Base-by-base conservation (phyloP, 192 early-diverging fungal species). In the Allomyces macrogynus region DNA sequence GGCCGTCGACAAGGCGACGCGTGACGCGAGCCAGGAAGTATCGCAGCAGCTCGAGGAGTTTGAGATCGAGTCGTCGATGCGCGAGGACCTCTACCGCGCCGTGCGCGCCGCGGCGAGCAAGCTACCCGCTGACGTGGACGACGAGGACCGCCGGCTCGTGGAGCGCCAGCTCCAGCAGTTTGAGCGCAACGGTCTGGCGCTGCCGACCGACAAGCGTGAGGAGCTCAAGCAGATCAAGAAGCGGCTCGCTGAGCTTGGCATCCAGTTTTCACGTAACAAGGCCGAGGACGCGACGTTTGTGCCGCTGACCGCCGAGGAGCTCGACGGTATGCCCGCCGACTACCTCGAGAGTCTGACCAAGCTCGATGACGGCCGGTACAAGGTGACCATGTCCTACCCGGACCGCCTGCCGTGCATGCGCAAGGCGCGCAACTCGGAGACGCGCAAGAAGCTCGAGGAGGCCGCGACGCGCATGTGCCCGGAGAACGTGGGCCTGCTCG, bases 241-340 rank as follows among this genome's bases (percentile, higher is more conserved):
- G 75, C 78, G 79, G 23, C 73, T 91, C 32, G 76, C 81, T 20
- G 86, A 87, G 43, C 67, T 87, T 26, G 74, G 77, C 32, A 85
- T 88, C 61, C 81, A 84, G 61, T 92, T 87, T 67, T 77, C 73
- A 66, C 83, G 86, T 71, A 87, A 80, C 65, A 61, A 84, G 71
- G 84, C 81, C 65, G 85, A 89, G 67, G 86, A 80, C 64, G 80
- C 75, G 43, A 83, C 77, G 24, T 71, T 73, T 32, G 73, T 74
- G 62, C 65, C 69, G 43, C 72, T 80, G 60, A 75, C 76, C 57
- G 70, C 70, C 22, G 73, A 83, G 23, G 83, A 89, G 68, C 77
- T 89, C 27, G 85, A 80, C 23, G 88, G 86, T 7, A 75, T 93
- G 71, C 84, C 84, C 11, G 81, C 80, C 18, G 43, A 26, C 18